A percentile compares a stretch with the other conserved stretches of the same genome.
Evolutionary conservation across 495 filamentous ascomycete species (phyloP).

Genomic region (Aspergillus mulundensis): DNA sequence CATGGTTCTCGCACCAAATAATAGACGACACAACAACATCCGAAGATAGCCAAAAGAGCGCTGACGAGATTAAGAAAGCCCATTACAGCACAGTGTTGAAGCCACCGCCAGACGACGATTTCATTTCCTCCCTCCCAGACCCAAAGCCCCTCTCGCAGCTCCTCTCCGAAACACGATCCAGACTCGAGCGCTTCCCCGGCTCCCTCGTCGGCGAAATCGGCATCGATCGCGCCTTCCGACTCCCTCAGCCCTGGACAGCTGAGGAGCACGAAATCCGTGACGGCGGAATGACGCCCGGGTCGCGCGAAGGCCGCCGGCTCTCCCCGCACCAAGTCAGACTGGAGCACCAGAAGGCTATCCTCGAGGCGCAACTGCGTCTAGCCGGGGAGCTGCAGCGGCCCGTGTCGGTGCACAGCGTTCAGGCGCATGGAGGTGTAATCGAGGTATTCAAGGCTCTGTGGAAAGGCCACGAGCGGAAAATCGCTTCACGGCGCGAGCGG

Average conservation of each 20-base stretch:
- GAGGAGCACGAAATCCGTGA: constrained; percentile 51
- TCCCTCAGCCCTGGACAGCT: constrained; percentile 61
- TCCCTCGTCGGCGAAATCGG: constrained; percentile 88
- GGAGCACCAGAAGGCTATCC: constrained; percentile 69
- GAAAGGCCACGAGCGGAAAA: constrained; percentile 73
- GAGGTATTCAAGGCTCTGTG: constrained; percentile 72
- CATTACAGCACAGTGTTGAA: constrained; percentile 74
- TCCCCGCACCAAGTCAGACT: constrained; percentile 72
- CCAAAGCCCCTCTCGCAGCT: constrained; percentile 66
- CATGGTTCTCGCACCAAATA: constrained; percentile 94
- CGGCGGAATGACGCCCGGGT: constrained; percentile 66
- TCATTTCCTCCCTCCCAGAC: constrained; percentile 63
- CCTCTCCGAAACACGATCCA: constrained; percentile 57
- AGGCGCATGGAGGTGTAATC: constrained; percentile 79
- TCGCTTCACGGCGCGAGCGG: constrained; percentile 60
- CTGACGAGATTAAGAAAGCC: constrained; percentile 43
- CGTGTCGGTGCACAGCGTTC: constrained; percentile 87
- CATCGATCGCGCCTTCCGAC: constrained; percentile 77
- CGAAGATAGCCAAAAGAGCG: constrained; percentile 8
- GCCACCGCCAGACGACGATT: constrained; percentile 50
- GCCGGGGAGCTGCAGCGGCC: constrained; percentile 77
- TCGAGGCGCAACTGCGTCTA: constrained; percentile 78
- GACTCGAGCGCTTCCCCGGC: constrained; percentile 58
- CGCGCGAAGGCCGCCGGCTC: constrained; percentile 71
- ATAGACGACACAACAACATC: constrained; percentile 54